A percentile compares a stretch with the other conserved stretches of the same genome.
phyloP scores from a whole-genome alignment of 352 stramenopile genomes.

The Phytophthora aleatoria region DNA sequence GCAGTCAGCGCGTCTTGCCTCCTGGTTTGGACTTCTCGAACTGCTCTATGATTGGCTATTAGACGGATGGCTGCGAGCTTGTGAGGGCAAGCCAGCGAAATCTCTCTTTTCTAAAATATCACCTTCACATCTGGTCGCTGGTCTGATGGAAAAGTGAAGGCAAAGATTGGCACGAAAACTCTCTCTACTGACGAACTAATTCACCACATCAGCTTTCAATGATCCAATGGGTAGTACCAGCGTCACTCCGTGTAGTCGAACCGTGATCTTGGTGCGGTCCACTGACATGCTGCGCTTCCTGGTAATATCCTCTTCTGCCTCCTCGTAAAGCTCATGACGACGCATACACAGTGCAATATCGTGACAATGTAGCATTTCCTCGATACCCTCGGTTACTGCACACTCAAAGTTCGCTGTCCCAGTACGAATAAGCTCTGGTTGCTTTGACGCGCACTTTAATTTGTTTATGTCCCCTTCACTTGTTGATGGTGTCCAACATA shows the following conservation, averaged over 20 bases:
- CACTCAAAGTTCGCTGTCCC: constrained; percentile 56
- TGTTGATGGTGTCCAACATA: too few species aligned
- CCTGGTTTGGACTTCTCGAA: not conserved
- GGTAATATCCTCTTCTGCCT: constrained; percentile 49
- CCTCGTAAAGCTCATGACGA: constrained; percentile 56
- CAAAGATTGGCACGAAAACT: too few species aligned
- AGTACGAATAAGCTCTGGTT: constrained; percentile 48
- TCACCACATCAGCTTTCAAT: constrained; percentile 78
- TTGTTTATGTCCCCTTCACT: too few species aligned
- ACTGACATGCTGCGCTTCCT: constrained; percentile 46
- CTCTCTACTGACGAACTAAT: constrained; percentile 67
- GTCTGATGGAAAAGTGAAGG: too few species aligned
- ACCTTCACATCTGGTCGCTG: too few species aligned
- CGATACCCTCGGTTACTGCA: constrained; percentile 57
- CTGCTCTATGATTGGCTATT: not conserved
- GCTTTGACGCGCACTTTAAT: too few species aligned
- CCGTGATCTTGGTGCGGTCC: constrained; percentile 59
- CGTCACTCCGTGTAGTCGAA: constrained; percentile 69
- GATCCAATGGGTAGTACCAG: constrained; percentile 65
- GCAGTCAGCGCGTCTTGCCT: not conserved
- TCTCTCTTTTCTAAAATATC: too few species aligned
- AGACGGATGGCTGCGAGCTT: too few species aligned
- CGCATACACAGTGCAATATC: constrained; percentile 74
- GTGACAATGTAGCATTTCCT: constrained; percentile 63
- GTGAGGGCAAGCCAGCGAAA: too few species aligned